Conservation (phyloP, 371 early-diverging fungal genomes). For the Coemansia sp. region DNA sequence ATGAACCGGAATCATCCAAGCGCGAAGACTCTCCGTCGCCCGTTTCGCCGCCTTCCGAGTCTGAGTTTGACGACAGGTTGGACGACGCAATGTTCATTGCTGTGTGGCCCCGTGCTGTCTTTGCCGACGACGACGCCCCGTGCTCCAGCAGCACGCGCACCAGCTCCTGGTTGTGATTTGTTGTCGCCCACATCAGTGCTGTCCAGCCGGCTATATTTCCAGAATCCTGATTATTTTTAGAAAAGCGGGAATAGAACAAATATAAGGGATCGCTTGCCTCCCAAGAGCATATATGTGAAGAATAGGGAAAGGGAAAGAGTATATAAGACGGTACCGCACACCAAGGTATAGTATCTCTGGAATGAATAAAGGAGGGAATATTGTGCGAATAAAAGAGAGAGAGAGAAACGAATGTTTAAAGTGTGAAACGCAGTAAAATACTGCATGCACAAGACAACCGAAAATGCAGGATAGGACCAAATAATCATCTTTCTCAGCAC, state of each 20-base stretch:
- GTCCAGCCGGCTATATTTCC: slow-evolving; percentile 79
- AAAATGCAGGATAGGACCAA: background rate
- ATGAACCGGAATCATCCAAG: slow-evolving; percentile 4
- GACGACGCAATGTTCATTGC: slow-evolving; percentile 71
- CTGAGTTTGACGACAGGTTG: slow-evolving; percentile 35
- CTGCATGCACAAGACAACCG: background rate
- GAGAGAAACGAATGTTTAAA: background rate
- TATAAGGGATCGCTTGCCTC: no score
- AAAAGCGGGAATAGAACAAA: slow-evolving; percentile 8
- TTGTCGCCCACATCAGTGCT: slow-evolving; percentile 94
- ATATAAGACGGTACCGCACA: background rate
- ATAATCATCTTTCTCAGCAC: background rate
- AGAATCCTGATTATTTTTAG: background rate
- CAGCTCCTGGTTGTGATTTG: slow-evolving; percentile 75
- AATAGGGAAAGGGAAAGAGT: background rate
- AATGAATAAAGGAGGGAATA: slow-evolving; percentile 2
- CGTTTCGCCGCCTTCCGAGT: slow-evolving; percentile 27
- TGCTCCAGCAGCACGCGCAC: slow-evolving; percentile 74
- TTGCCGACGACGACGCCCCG: slow-evolving; percentile 75
- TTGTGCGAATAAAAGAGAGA: slow-evolving; percentile 2
- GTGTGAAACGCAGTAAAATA: slow-evolving; percentile 7
- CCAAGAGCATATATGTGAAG: background rate
- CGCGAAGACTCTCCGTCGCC: slow-evolving; percentile 10
- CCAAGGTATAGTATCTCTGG: slow-evolving; percentile 13
- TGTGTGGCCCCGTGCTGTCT: slow-evolving; percentile 75